phyloP scores from a whole-genome alignment of 2,329 filamentous ascomycete species.

The Penicillium concentricum region DNA sequence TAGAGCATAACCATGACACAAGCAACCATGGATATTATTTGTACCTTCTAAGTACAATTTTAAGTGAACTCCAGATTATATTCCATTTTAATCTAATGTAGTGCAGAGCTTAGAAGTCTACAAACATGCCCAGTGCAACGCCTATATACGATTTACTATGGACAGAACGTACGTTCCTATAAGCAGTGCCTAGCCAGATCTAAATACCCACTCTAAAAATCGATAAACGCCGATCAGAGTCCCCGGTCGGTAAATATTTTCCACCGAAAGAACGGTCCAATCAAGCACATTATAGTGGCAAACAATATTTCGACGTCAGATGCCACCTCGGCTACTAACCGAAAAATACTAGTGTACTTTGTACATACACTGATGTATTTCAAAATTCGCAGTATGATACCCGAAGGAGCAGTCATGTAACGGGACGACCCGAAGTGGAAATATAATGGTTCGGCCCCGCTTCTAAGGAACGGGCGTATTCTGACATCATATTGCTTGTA shows the following conservation, averaged over 20 bases:
- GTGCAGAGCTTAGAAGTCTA: too few relatives aligned
- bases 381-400: background rate
- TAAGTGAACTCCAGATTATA: background rate
- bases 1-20: background rate
- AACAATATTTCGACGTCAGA: background rate
- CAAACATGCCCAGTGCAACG: background rate
- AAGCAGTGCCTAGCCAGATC: background rate
- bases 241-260: background rate
- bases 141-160: background rate
- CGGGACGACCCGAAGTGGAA: slow-evolving; percentile 21
- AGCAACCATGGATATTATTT: background rate
- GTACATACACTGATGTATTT: background rate
- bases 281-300: background rate
- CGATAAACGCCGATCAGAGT: background rate
- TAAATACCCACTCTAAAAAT: background rate
- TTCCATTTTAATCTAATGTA: too few relatives aligned
- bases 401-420: slow-evolving; percentile 6
- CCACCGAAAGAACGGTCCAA: background rate
- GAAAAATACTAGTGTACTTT: background rate
- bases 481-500: background rate
- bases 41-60: too few relatives aligned
- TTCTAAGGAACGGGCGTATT: background rate
- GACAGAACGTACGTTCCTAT: background rate
- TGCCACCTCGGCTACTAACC: background rate
- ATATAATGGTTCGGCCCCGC: background rate